Evolutionary conservation across 306 rosid species (phyloP).

Genomic region (Ochetophila trinervis): DNA sequence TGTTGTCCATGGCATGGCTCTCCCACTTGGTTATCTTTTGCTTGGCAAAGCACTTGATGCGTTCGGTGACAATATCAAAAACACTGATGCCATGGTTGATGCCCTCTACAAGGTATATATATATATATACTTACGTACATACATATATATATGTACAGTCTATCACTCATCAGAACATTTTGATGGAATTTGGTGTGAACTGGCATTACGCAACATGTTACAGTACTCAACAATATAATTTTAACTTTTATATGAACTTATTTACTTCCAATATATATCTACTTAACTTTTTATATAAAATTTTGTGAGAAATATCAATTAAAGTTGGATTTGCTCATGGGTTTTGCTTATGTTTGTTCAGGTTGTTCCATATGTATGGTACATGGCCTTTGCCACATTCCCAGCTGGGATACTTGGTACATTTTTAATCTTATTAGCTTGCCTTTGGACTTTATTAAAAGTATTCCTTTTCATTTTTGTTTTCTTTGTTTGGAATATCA

Average conservation of each 20-base stretch:
- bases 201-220: no score
- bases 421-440: neutral
- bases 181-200: no score
- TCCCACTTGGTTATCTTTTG: constrained; percentile 71
- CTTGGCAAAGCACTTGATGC: constrained; percentile 82
- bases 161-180: no score
- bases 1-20: constrained; percentile 83
- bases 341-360: constrained; percentile 25
- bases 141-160: no score
- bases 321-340: neutral
- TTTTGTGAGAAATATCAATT: neutral
- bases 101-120: constrained; percentile 58
- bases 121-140: neutral
- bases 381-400: constrained; percentile 89
- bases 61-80: constrained; percentile 51
- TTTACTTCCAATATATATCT: neutral
- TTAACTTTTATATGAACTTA: neutral
- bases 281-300: neutral
- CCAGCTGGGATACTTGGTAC: constrained; percentile 88
- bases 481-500: constrained; percentile 19
- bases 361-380: constrained; percentile 92
- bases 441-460: neutral
- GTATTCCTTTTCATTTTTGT: neutral
- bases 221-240: no score
- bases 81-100: constrained; percentile 55